Conservation (phyloP, 345 rosid genomes). For the Streptanthus diversifolius region DNA sequence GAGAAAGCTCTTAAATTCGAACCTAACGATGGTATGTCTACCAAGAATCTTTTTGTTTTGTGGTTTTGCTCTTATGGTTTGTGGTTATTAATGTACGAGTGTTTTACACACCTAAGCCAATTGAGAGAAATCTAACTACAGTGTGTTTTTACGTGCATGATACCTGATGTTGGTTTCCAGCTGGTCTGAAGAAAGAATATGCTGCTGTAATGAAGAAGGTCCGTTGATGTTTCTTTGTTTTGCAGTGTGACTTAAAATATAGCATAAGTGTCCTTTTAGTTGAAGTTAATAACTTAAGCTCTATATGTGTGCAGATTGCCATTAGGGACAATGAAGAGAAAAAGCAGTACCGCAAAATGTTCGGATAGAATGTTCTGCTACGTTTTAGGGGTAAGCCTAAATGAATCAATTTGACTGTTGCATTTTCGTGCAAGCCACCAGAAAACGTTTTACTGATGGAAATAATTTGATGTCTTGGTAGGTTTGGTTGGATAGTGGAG, state of each 20-base stretch:
- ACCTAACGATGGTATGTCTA: conserved; percentile 76
- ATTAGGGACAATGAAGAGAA: conserved; percentile 65
- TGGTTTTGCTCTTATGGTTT: not conserved
- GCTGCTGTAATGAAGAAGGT: conserved; percentile 83
- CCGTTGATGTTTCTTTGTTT: not conserved
- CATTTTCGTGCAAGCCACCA: not conserved
- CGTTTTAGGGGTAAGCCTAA: conserved; percentile 27
- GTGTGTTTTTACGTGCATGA: not conserved
- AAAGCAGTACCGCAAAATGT: conserved; percentile 73
- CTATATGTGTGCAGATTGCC: conserved; percentile 50
- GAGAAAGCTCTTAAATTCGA: conserved; percentile 79
- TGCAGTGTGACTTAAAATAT: not conserved
- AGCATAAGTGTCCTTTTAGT: not conserved
- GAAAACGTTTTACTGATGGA: not conserved
- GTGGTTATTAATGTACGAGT: not conserved
- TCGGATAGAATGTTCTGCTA: conserved; percentile 33
- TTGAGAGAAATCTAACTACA: conserved; percentile 1
- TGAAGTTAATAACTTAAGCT: not conserved
- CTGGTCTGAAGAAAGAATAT: conserved; percentile 79
- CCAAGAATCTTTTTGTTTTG: not conserved
- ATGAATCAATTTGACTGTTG: not conserved
- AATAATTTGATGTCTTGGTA: not conserved
- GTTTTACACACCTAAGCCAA: not conserved
- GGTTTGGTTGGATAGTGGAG: conserved; percentile 37
- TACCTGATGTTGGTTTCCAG: conserved; percentile 43